Evolutionary conservation across 768 basidiomycete genomes (phyloP).

Genomic region (Cyathus striatus): DNA sequence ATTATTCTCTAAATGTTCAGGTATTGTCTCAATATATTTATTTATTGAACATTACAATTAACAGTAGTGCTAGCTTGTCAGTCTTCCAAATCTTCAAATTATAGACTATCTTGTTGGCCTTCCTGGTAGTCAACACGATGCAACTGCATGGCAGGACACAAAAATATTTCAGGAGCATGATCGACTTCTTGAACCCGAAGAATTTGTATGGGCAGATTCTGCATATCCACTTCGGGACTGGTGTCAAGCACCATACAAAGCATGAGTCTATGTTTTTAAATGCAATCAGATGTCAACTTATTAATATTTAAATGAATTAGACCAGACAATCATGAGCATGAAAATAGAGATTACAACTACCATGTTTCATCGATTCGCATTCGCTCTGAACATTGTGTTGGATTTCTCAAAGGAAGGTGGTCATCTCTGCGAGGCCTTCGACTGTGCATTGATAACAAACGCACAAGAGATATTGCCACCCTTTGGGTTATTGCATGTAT

Average conservation of each 20-base stretch:
- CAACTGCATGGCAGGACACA: slow-evolving; percentile 22
- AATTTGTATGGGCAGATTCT: slow-evolving; percentile 25
- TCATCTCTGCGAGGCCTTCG: slow-evolving; percentile 17
- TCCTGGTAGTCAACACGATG: slow-evolving; percentile 27
- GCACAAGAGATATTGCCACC: slow-evolving; percentile 10
- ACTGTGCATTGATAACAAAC: slow-evolving; percentile 14
- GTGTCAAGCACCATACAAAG: slow-evolving; percentile 18
- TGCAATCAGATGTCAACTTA: too few species aligned
- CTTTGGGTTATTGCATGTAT: slow-evolving; percentile 24
- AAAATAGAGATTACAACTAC: slow-evolving; percentile 16
- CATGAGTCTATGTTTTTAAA: slow-evolving; percentile 4
- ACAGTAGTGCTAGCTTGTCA: slow-evolving; percentile 10
- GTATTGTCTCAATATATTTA: slow-evolving; percentile 7
- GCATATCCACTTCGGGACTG: slow-evolving; percentile 20
- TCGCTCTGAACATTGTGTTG: slow-evolving; percentile 24
- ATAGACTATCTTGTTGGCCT: slow-evolving; percentile 23
- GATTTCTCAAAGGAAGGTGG: slow-evolving; percentile 22
- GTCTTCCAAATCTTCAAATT: slow-evolving; percentile 14
- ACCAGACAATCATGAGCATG: slow-evolving; percentile 11
- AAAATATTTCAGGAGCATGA: slow-evolving; percentile 13
- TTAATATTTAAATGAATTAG: too few species aligned
- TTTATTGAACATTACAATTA: not conserved
- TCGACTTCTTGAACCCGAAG: slow-evolving; percentile 9
- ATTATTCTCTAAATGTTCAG: slow-evolving; percentile 32
- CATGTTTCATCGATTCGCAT: slow-evolving; percentile 20